Conservation (phyloP, 306 rosid species). For the Dalbergia cultrata region DNA sequence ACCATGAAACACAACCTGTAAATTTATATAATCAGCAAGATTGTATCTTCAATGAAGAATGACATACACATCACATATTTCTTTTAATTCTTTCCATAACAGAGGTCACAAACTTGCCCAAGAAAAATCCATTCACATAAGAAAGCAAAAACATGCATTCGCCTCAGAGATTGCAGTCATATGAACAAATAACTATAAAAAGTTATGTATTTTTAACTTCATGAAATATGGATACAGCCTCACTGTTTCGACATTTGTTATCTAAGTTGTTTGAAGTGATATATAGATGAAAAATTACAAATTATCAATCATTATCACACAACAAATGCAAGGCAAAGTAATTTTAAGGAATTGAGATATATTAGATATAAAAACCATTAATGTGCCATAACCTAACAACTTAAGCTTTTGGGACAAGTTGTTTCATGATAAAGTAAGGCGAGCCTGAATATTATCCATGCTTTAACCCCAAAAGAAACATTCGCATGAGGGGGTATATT, state of each 20-base stretch:
- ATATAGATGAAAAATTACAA: conserved; percentile 24
- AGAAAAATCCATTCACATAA: conserved; percentile 25
- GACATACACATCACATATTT: conserved; percentile 22
- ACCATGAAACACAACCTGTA: conserved; percentile 86
- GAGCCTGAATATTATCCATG: no score
- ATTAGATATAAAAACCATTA: no score
- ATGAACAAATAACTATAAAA: background rate
- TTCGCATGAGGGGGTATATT: no score
- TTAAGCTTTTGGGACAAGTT: no score
- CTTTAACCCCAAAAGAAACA: no score
- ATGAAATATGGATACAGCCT: conserved; percentile 5
- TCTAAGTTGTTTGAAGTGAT: conserved; percentile 1
- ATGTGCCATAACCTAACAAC: no score
- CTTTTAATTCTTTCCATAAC: background rate
- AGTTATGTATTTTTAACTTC: background rate
- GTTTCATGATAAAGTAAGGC: no score
- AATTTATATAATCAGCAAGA: conserved; percentile 43
- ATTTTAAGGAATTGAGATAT: conserved; percentile 12
- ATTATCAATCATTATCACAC: conserved; percentile 25
- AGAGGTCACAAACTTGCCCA: conserved; percentile 10
- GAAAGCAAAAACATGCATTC: conserved; percentile 21
- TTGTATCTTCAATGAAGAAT: conserved; percentile 37
- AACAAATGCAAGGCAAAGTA: conserved; percentile 30
- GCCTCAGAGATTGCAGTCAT: background rate
- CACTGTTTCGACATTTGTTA: conserved; percentile 23